phyloP scores from a whole-genome alignment of 2,329 filamentous ascomycete genomes.

The Juglanconis oblonga region DNA sequence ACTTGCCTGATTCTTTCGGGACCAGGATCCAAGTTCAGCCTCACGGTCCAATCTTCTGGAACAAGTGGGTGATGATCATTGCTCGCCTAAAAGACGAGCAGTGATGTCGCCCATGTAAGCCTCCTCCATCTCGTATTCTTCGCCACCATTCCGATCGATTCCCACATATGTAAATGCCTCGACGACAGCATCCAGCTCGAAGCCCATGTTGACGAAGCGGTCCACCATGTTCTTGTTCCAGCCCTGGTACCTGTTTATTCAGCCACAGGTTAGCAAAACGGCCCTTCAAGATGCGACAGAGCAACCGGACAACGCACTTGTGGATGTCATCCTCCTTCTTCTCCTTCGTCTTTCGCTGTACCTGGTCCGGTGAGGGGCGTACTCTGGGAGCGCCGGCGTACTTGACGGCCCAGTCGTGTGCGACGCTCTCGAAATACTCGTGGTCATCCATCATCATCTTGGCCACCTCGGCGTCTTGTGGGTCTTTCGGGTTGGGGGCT shows the following conservation, averaged over 20 bases:
- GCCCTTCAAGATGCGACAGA: background rate
- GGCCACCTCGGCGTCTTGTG: slow-evolving; percentile 94
- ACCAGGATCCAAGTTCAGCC: background rate
- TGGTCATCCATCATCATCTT: slow-evolving; percentile 81
- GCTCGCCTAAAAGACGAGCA: slow-evolving; percentile 77
- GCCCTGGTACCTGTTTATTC: slow-evolving; percentile 66
- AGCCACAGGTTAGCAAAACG: too few species aligned
- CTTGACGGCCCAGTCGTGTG: slow-evolving; percentile 85
- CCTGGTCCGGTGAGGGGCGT: slow-evolving; percentile 29
- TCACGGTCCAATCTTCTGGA: background rate
- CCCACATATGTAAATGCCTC: slow-evolving; percentile 78
- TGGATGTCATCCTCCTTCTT: slow-evolving; percentile 55
- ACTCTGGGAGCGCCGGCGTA: slow-evolving; percentile 71
- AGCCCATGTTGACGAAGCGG: slow-evolving; percentile 86
- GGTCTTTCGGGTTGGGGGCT: slow-evolving; percentile 91
- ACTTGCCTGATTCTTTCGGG: slow-evolving; percentile 10
- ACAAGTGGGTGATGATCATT: slow-evolving; percentile 32
- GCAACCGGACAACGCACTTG: slow-evolving; percentile 24
- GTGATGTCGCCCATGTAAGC: slow-evolving; percentile 90
- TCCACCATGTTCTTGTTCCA: slow-evolving; percentile 84
- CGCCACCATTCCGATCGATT: slow-evolving; percentile 73
- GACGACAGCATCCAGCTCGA: slow-evolving; percentile 82
- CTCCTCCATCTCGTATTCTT: slow-evolving; percentile 84
- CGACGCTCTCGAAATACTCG: slow-evolving; percentile 74
- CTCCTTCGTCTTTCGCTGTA: slow-evolving; percentile 51